Base-by-base conservation (phyloP, 2,329 filamentous ascomycete genomes). In the Mycogone perniciosa region DNA sequence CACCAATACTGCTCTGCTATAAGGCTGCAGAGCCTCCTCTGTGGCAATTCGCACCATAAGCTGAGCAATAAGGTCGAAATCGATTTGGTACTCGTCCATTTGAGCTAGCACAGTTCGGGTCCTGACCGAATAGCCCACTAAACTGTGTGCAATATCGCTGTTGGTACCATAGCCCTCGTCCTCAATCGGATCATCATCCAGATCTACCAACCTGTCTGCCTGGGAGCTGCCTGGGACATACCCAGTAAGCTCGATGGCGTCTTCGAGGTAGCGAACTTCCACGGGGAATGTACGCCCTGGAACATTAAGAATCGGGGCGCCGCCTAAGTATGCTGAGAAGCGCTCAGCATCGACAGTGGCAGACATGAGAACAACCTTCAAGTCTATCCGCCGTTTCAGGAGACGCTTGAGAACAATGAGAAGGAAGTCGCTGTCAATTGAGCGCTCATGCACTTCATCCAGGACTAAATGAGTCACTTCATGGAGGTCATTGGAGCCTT, bases 361-460 rank as follows among this genome's bases (percentile, higher is more conserved):
- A 58, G 92, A 97, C 93, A 99, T 99, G 44, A 99, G 78, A 35
- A 99, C 79, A 20, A 99, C 86, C 68, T 95, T 97, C 46, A 99
- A 75, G 56, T 95, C 88, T 54, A 85, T 85, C 48, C 92, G 80
- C 57, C 81, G 80, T 31, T 79, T 67, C 71, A 96, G 79, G 4
- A 99, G 74, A 55, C 91, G 87, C 63, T 89, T 89, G 46, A 99
- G 77, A 1, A 97, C 88, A 59, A 99, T 93, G 11, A 99, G 77
- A 33, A 99, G 75, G 65, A 99, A 96, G 66, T 99, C 93, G 51
- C 91, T 96, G 64, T 99, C 93, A 59, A 99, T 97, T 9, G 89
- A 88, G 55, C 92, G 84, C 67, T 99, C 93, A 64, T 99, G 93
- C 2, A 97, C 92, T 69, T 99, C 93, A 63, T 99, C 93, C n/a